phyloP scores from a whole-genome alignment of 1,284 basidiomycete genomes.

The Papiliotrema flavescens region DNA sequence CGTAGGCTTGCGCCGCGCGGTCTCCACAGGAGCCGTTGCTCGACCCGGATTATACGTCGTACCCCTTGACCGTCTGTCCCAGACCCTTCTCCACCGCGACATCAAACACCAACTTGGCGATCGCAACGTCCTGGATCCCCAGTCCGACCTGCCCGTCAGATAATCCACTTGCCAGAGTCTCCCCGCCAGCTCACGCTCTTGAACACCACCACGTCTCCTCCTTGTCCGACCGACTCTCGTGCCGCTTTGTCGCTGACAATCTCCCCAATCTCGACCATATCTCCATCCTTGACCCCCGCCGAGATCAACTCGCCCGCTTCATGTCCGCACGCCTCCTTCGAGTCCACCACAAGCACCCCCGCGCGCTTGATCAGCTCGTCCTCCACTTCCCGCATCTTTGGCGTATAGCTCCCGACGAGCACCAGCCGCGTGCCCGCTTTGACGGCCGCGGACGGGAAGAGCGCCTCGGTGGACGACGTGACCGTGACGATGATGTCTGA shows the following conservation, averaged over 20 bases:
- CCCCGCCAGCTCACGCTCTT: conserved; percentile 38
- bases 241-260: conserved; percentile 12
- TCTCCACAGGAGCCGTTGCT: too few relatives aligned
- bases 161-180: not conserved
- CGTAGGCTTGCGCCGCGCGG: too few relatives aligned
- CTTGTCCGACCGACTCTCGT: conserved; percentile 3
- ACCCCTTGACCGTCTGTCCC: too few relatives aligned
- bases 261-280: conserved; percentile 37
- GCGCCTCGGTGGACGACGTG: conserved; percentile 65
- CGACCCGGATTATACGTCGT: too few relatives aligned
- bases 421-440: conserved; percentile 63
- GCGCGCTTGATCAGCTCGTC: conserved; percentile 56
- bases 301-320: conserved; percentile 77
- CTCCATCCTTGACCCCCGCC: conserved; percentile 44
- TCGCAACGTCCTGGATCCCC: conserved; percentile 50
- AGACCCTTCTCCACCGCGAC: conserved; percentile 27
- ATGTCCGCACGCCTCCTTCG: conserved; percentile 59
- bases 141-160: conserved; percentile 39
- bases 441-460: conserved; percentile 58
- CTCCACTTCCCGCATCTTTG: conserved; percentile 73
- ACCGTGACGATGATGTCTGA: conserved; percentile 57
- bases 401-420: conserved; percentile 76
- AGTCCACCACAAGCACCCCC: conserved; percentile 65
- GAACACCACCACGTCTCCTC: conserved; percentile 41
- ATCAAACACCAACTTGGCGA: conserved; percentile 39